A percentile compares a stretch with the other conserved stretches of the same genome.
Conservation (phyloP, 176 grass and related monocot genomes). For the Panicum miliaceum region DNA sequence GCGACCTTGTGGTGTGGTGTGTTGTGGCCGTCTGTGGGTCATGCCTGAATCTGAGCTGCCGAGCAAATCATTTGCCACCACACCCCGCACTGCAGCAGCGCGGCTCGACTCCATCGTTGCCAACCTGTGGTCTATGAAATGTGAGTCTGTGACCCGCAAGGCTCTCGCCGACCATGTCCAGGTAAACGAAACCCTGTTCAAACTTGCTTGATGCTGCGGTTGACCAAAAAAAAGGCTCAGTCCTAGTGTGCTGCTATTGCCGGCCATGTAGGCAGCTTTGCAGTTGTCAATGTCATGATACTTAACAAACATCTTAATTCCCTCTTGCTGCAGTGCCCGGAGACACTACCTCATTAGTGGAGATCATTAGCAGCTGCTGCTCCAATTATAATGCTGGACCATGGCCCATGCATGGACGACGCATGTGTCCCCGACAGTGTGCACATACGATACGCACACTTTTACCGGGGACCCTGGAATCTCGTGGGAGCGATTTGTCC, state of each 20-base stretch:
- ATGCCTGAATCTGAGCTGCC: not conserved
- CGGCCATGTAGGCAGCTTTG: not conserved
- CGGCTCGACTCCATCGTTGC: not conserved
- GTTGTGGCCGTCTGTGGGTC: not conserved
- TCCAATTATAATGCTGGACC: not conserved
- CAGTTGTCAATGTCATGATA: not conserved
- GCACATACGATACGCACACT: not conserved
- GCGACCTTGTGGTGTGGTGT: too few species aligned
- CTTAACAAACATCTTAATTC: not conserved
- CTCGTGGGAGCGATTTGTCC: slow-evolving; percentile 44
- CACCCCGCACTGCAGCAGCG: not conserved
- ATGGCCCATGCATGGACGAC: slow-evolving; percentile 4
- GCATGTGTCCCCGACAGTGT: not conserved
- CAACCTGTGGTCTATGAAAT: not conserved
- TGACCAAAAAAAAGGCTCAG: not conserved
- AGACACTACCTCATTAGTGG: not conserved
- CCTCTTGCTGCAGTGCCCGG: not conserved
- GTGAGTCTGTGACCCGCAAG: not conserved
- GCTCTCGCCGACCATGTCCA: not conserved
- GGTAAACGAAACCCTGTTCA: not conserved
- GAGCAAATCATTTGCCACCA: slow-evolving; percentile 26
- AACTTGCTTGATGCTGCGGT: not conserved
- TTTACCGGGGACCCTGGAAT: slow-evolving; percentile 28
- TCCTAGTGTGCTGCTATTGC: too few species aligned
- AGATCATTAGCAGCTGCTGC: not conserved